Base-by-base conservation (phyloP, 495 filamentous ascomycete species). In the Glarea lozoyensis region DNA sequence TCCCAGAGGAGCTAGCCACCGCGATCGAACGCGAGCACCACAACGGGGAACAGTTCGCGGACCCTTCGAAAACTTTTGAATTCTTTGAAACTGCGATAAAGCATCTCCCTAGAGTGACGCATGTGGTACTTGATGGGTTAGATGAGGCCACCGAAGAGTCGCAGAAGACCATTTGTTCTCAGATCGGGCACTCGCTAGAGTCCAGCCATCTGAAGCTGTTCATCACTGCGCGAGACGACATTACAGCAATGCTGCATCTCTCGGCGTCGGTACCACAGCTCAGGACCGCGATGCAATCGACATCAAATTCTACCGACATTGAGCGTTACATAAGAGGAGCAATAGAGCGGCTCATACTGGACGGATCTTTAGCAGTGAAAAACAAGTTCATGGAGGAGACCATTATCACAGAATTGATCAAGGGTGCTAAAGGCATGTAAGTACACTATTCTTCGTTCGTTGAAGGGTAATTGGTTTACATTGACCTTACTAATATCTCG, bases 111-210 rank as follows among this genome's bases (percentile, higher is more conserved):
- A 18, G 15, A 4, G 25, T 30, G 22, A 11, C 42, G 2, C 42
- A 10, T 30, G 9, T 47, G 9, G 12, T 47, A 25, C 23, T 47
- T 13, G 45, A 47, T 37, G 45, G 45, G 10, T 10, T 47, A 3
- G 45, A 46, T 33, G 43, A 46, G 27, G 27, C 27, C 11, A 40
- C 12, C 17, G 35, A 39, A 15, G 2, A 16, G 2, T 22, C 25
- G 10, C 43, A 40, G 18, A 21, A 21, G 2, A 5, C 16, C 11
- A 18, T 46, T 2, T 40, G n/a, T 18, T 11, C 12, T 10, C 30
- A 40, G 17, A 39, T 17, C 12, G 12, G 37, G 16, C 6, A 32
- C 2, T 29, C 24, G 11, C 18, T 15, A 17, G 23, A 13, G 2
- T 24, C 24, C 2, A 5, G 11, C 2, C 2, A 23, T 22, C 15